Evolutionary conservation across 805 yeast genomes (phyloP), one percentile per base, ranked within the genome.

Genomic region (Wickerhamomyces hampshirensis): DNA sequence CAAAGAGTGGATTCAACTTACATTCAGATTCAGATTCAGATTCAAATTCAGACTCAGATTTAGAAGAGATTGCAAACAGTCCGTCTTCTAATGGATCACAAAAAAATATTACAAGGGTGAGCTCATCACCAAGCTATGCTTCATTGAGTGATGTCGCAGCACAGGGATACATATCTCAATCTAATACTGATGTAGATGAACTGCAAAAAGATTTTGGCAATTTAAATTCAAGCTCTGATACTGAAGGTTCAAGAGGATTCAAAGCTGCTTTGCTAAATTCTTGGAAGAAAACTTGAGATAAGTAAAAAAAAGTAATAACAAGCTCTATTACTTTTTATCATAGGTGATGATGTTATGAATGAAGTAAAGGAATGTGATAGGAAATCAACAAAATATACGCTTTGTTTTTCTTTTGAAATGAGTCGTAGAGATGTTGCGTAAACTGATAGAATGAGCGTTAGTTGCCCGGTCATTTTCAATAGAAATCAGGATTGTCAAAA

Each of bases 111-210:
- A 39, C 40, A n/a, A 50, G 37, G 30, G 45, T 48, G 18, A 40
- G 51, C 28, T 38, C 56, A 2, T 50, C 56, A 5, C 62, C 66
- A 16, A 68, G 72, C 35, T 70, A 63, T 43, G 66, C 71, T 16
- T 64, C 75, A 2, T 51, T 71, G 31, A 66, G 71, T 36, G 75
- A 70, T 42, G 75, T 75, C 17, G 79, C 80, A 2, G 77, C 69
- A 3, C 53, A 56, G 9, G 69, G 69, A 1, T 59, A 50, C 31
- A 60, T 63, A 28, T 42, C 53, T 9, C 50, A 40, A 18, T 35
- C 38, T 5, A 48, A 62, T 2, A 26, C 35, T 6, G 40, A 43
- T 26, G 26, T 51, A 19, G 37, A 28, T 15, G 52, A 48, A 13
- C 31, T 52, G 5, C 50, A 50, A 26, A 40, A 40, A 26, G 51